These are phyloP conservation scores for Leptographium lundbergii DNA, from an alignment of 2,329 filamentous ascomycete species.

Conservation along the genomic window DNA sequence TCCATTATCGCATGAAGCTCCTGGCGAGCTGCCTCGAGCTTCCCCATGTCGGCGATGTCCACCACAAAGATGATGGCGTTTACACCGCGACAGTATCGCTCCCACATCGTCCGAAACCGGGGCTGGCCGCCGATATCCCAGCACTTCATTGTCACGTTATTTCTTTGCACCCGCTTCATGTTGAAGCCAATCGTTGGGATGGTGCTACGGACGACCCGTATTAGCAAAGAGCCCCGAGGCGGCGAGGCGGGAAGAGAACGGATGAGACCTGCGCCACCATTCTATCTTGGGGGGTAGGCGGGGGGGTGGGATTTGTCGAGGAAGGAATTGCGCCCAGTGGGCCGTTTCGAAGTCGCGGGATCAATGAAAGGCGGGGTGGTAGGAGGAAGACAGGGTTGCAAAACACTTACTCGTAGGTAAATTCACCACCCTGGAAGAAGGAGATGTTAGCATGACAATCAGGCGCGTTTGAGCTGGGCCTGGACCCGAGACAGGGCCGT, in stretches of 20 bases:
- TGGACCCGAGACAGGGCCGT: not conserved
- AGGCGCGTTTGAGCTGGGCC: not conserved
- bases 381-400: not conserved
- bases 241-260: not conserved
- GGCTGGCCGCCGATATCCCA: constrained; percentile 98
- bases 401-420: constrained; percentile 82
- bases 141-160: constrained; percentile 96
- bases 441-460: not conserved
- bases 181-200: constrained; percentile 99
- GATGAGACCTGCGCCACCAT: not conserved
- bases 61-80: constrained; percentile 98
- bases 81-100: constrained; percentile 92
- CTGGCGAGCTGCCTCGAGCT: constrained; percentile 75
- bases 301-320: constrained; percentile 3
- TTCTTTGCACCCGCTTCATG: constrained; percentile 95
- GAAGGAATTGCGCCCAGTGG: not conserved
- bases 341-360: constrained; percentile 2
- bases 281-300: not conserved
- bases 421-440: constrained; percentile 74
- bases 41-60: constrained; percentile 76
- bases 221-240: not conserved
- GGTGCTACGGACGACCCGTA: constrained; percentile 46
- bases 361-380: constrained; percentile 16
- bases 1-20: constrained; percentile 83
- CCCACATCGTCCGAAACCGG: constrained; percentile 97